Conservation (phyloP, 192 early-diverging fungal species). For the Backusella luteola region DNA sequence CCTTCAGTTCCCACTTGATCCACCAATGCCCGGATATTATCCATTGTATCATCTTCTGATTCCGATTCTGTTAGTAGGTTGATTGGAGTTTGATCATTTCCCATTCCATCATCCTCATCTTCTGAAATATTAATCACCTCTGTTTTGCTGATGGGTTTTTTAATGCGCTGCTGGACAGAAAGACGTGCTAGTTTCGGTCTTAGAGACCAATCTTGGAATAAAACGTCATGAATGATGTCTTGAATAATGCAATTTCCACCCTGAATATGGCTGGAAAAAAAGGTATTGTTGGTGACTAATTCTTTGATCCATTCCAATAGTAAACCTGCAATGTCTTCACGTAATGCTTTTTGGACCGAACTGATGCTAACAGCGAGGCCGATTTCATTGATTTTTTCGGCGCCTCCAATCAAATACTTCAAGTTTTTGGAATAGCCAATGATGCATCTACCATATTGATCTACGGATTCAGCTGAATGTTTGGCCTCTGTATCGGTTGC, state of each 20-base stretch:
- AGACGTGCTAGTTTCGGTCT: constrained; percentile 19
- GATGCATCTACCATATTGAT: constrained; percentile 80
- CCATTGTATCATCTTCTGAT: constrained; percentile 7
- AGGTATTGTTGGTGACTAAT: constrained; percentile 57
- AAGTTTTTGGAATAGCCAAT: constrained; percentile 67
- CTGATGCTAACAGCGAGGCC: constrained; percentile 79
- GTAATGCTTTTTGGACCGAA: constrained; percentile 76
- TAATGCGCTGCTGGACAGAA: constrained; percentile 9
- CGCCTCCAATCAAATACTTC: constrained; percentile 61
- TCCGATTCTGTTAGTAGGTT: background rate
- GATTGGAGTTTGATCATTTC: background rate
- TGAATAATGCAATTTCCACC: constrained; percentile 43
- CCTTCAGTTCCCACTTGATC: background rate
- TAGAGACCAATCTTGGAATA: constrained; percentile 58
- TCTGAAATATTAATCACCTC: background rate
- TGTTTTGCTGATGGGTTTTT: background rate
- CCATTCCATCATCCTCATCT: background rate
- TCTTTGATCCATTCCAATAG: constrained; percentile 83
- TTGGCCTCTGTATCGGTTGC: constrained; percentile 62
- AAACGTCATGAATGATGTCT: constrained; percentile 57
- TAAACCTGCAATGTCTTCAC: constrained; percentile 80
- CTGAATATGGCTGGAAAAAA: constrained; percentile 25
- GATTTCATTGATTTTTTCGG: constrained; percentile 66
- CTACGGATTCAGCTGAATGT: constrained; percentile 77
- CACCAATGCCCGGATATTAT: background rate